phyloP scores from a whole-genome alignment of 2,329 filamentous ascomycete species.

The Aurifilum marmelostoma region DNA sequence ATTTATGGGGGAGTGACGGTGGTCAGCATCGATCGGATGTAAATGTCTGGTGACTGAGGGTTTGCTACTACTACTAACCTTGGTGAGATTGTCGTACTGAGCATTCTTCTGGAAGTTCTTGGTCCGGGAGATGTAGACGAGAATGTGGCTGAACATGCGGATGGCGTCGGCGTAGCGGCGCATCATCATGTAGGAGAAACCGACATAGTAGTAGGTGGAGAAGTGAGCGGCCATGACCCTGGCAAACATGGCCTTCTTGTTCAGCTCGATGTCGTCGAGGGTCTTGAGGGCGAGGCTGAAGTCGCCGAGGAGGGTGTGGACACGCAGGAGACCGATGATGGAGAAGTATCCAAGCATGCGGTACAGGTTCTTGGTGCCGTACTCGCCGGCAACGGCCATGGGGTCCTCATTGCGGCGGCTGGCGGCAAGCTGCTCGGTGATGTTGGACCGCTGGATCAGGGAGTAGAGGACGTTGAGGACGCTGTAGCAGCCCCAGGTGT shows the following conservation, averaged over 20 bases:
- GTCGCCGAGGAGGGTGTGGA: constrained; percentile 95
- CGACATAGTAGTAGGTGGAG: constrained; percentile 99
- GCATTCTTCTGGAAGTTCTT: constrained; percentile 99
- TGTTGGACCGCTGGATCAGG: constrained; percentile 96
- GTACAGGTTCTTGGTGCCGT: constrained; percentile 92
- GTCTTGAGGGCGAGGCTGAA: constrained; percentile 99
- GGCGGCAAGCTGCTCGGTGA: constrained; percentile 93
- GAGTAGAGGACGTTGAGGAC: constrained; percentile 99
- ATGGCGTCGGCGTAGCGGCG: constrained; percentile 98
- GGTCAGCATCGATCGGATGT: not conserved
- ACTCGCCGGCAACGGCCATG: constrained; percentile 86
- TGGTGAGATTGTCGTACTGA: constrained; percentile 97
- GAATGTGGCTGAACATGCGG: constrained; percentile 99
- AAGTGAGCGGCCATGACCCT: constrained; percentile 99
- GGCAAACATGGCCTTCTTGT: constrained; percentile 99
- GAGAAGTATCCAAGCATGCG: constrained; percentile 99
- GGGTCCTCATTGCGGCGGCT: constrained; percentile 95
- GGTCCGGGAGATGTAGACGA: constrained; percentile 96
- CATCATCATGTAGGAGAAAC: constrained; percentile 99
- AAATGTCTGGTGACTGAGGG: too few relatives aligned
- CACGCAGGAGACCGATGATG: constrained; percentile 93
- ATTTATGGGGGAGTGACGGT: not conserved
- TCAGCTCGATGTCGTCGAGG: constrained; percentile 98
- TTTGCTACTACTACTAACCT: constrained; percentile 44
- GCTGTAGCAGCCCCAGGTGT: constrained; percentile 99